A percentile compares a stretch with the other conserved stretches of the same genome.
These are phyloP conservation scores for Mallotus japonicus DNA, from an alignment of 441 rosid genomes.

Conservation along the genomic window DNA sequence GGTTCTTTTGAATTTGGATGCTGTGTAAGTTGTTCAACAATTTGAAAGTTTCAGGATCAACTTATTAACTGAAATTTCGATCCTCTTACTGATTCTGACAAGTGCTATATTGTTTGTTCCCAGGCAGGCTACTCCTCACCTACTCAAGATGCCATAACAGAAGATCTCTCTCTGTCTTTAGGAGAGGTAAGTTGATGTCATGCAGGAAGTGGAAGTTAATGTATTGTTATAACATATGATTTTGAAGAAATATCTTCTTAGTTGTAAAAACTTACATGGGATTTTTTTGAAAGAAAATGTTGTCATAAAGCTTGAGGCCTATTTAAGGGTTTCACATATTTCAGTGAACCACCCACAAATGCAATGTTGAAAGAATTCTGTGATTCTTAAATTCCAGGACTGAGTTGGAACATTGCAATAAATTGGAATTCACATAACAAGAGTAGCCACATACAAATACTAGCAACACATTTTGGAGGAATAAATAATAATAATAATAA, in stretches of 20 bases:
- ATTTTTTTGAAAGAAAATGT: too few relatives aligned
- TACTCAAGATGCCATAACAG: slow-evolving; percentile 66
- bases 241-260: neutral
- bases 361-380: neutral
- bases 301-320: neutral
- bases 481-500: neutral
- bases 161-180: slow-evolving; percentile 61
- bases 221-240: neutral
- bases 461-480: neutral
- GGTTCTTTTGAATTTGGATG: slow-evolving; percentile 88
- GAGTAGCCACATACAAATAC: neutral
- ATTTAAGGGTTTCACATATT: neutral
- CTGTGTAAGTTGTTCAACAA: slow-evolving; percentile 52
- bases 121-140: slow-evolving; percentile 97
- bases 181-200: slow-evolving; percentile 49
- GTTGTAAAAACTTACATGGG: neutral
- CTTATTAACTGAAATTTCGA: neutral
- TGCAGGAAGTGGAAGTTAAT: neutral
- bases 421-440: neutral
- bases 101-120: slow-evolving; percentile 1
- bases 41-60: neutral
- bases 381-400: neutral
- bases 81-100: neutral
- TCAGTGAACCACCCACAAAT: neutral
- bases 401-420: neutral